Base-by-base conservation (phyloP, 1,284 basidiomycete species). In the Ganoderma meredithae region DNA sequence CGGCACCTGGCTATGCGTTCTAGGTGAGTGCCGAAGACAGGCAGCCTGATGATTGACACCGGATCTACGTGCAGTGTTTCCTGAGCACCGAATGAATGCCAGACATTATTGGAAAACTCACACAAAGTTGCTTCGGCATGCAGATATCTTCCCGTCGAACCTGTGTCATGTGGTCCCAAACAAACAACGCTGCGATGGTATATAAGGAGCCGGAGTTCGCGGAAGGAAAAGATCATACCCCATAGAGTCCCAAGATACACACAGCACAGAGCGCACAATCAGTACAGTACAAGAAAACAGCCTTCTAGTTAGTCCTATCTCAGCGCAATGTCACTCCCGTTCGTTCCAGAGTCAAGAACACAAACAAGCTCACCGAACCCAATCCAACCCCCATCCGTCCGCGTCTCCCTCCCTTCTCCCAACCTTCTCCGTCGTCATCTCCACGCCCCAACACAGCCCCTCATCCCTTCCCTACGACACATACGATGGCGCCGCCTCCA, bases 401-500 rank as follows among this genome's bases (percentile, higher is more conserved):
- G 3, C 6, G 7, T 36, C 36, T 36, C 36, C 36, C 2, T 3
- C 27, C 3, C 27, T 31, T 31, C 27, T 31, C 33, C 19, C 12
- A 17, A n/a, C 19, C 60, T 17, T 27, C 44, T 36, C 36, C 36
- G 36, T 36, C 36, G 6, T 9, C 36, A 36, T 36, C 36, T 36
- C 36, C 36, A 36, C 47, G 15, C 36, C 3, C 60, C 31, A 8
- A 49, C 47, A 53, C 47, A 33, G 33, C 22, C 44, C 9, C 36
- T 1, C 36, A 36, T 1, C 36, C 36, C 36, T 7, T 36, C 36
- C 12, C 33, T 47, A 66, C 25, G 44, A 17, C 17, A n/a, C 22
- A 27, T 66, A 66, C 40, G 40, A 25, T 40, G 64, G 64, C 13
- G 60, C 59, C 40, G 60, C 60, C 59, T 62, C 64, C 31, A 60